Evolutionary conservation across 129 eudicot species (phyloP).

Genomic region (Lonicera japonica): DNA sequence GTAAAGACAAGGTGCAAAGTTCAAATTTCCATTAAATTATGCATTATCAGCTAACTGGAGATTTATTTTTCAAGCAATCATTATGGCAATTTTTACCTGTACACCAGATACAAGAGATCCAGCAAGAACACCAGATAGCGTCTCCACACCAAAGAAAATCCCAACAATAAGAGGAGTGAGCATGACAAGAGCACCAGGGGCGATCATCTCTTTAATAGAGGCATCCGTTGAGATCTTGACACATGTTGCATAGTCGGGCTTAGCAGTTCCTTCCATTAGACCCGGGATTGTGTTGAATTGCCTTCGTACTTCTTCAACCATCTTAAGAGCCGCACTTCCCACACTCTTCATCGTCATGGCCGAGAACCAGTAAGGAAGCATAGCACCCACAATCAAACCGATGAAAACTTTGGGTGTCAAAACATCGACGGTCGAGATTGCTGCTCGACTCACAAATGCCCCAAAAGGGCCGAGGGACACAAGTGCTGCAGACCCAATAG

Average conservation of each 20-base stretch:
- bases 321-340: slow-evolving; percentile 77
- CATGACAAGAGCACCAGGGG: slow-evolving; percentile 95
- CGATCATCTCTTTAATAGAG: slow-evolving; percentile 85
- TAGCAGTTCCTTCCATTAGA: slow-evolving; percentile 71
- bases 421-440: slow-evolving; percentile 62
- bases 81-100: slow-evolving; percentile 40
- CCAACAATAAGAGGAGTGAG: slow-evolving; percentile 89
- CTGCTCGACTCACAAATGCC: slow-evolving; percentile 83
- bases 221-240: slow-evolving; percentile 96
- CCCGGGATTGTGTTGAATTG: slow-evolving; percentile 85
- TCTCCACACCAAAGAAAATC: slow-evolving; percentile 80
- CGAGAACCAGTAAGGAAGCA: slow-evolving; percentile 95
- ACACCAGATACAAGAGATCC: slow-evolving; percentile 92
- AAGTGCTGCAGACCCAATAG: slow-evolving; percentile 89
- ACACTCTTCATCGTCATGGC: slow-evolving; percentile 97
- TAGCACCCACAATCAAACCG: slow-evolving; percentile 78
- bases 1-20: too few relatives aligned
- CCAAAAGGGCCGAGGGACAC: slow-evolving; percentile 87
- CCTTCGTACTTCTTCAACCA: slow-evolving; percentile 91
- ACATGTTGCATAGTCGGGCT: slow-evolving; percentile 89
- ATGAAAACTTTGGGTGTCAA: slow-evolving; percentile 77
- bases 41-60: neutral
- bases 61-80: neutral
- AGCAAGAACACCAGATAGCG: slow-evolving; percentile 90
- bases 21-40: too few relatives aligned